Conservation (phyloP, 306 rosid genomes). For the Senna siamea region DNA sequence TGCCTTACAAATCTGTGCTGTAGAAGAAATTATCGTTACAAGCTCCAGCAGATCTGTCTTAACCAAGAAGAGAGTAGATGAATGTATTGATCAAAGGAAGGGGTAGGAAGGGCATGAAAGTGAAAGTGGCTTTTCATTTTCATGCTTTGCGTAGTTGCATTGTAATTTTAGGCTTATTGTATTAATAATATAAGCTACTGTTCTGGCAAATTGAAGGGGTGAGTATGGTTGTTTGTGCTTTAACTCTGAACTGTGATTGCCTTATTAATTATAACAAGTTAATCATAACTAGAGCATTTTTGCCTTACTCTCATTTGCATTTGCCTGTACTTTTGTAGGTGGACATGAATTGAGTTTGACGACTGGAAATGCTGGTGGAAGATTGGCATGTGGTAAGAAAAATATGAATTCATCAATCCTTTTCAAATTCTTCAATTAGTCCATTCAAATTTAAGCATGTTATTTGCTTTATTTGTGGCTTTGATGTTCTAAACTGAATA, state of each 20-base stretch:
- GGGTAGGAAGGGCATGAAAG: slow-evolving; percentile 26
- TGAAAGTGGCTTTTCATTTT: slow-evolving; percentile 5
- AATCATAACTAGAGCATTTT: slow-evolving; percentile 6
- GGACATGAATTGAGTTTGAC: slow-evolving; percentile 78
- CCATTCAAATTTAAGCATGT: slow-evolving; percentile 5
- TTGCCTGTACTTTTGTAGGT: slow-evolving; percentile 51
- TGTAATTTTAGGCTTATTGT: not conserved
- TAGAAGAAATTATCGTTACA: slow-evolving; percentile 15
- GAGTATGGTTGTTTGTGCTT: not conserved
- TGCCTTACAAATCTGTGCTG: slow-evolving; percentile 12
- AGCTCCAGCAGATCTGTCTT: slow-evolving; percentile 4
- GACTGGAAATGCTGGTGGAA: slow-evolving; percentile 90
- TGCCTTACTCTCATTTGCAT: not conserved
- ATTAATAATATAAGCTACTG: not conserved
- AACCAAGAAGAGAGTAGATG: not conserved
- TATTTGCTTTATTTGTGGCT: slow-evolving; percentile 10
- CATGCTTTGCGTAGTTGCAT: not conserved
- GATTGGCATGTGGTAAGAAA: slow-evolving; percentile 79
- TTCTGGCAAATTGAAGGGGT: slow-evolving; percentile 11
- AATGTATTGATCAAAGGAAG: slow-evolving; percentile 2
- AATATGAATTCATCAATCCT: slow-evolving; percentile 3
- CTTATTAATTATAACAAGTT: not conserved
- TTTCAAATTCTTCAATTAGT: not conserved
- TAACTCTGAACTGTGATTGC: not conserved
- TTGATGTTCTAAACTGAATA: slow-evolving; percentile 3